Conservation (phyloP, 495 filamentous ascomycete species). For the Hamigera avellanea region DNA sequence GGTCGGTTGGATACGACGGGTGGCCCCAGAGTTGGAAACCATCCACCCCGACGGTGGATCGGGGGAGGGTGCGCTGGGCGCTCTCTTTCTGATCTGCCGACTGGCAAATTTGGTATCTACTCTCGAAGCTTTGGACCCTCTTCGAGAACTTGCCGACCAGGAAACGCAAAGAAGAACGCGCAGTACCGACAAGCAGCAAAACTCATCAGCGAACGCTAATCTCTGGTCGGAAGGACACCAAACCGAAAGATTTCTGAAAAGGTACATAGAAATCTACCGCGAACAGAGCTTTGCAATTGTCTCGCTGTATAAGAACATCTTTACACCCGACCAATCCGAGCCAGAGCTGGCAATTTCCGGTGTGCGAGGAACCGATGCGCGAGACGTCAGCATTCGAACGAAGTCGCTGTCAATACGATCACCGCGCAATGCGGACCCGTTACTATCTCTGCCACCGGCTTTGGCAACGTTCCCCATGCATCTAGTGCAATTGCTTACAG, state of each 20-base stretch:
- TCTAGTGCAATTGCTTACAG: conserved; percentile 69
- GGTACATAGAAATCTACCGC: conserved; percentile 95
- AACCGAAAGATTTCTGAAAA: conserved; percentile 86
- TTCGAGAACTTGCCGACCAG: conserved; percentile 82
- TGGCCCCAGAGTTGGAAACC: conserved; percentile 66
- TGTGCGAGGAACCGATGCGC: conserved; percentile 22
- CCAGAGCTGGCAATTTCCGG: conserved; percentile 21
- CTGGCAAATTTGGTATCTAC: conserved; percentile 68
- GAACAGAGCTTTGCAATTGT: conserved; percentile 96
- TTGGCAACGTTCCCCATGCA: conserved; percentile 78
- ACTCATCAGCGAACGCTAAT: conserved; percentile 10
- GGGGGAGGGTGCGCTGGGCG: conserved; percentile 53
- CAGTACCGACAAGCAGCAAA: conserved; percentile 13
- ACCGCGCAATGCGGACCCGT: conserved; percentile 35
- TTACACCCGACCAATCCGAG: conserved; percentile 43
- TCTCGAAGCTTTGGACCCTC: conserved; percentile 73
- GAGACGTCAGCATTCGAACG: conserved; percentile 10
- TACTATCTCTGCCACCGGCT: conserved; percentile 62
- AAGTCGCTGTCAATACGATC: conserved; percentile 11
- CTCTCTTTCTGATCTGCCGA: conserved; percentile 79
- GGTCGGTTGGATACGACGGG: conserved; percentile 80
- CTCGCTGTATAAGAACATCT: conserved; percentile 84
- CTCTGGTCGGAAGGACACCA: conserved; percentile 74
- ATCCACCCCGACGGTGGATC: conserved; percentile 27
- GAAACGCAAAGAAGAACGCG: conserved; percentile 44